Evolutionary conservation across 805 yeast species (phyloP).

Genomic region (Priceomyces melissophilus): DNA sequence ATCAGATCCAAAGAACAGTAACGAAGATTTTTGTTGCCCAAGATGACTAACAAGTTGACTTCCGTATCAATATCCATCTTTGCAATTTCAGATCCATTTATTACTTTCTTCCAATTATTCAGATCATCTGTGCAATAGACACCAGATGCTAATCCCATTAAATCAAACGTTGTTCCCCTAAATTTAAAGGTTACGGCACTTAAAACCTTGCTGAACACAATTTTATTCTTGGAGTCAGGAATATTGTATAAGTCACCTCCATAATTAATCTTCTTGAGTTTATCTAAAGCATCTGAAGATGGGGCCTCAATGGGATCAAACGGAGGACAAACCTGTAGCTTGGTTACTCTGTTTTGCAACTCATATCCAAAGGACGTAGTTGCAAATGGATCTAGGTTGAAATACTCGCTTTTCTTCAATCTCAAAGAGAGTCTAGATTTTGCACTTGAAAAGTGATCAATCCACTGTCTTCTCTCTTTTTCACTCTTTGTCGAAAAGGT

Average conservation of each 20-base stretch:
- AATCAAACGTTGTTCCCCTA: constrained; percentile 42
- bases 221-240: constrained; percentile 15
- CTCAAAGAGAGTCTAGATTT: constrained; percentile 33
- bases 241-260: constrained; percentile 23
- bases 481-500: constrained; percentile 47
- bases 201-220: constrained; percentile 35
- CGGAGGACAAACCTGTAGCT: constrained; percentile 50
- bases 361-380: constrained; percentile 65
- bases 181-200: constrained; percentile 46
- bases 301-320: constrained; percentile 48
- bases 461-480: constrained; percentile 59
- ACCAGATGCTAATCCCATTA: constrained; percentile 65
- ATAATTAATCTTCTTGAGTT: constrained; percentile 20
- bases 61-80: constrained; percentile 61
- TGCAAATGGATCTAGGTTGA: constrained; percentile 48
- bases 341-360: constrained; percentile 45
- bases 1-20: constrained; percentile 64
- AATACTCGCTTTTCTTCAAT: constrained; percentile 46
- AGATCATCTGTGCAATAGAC: constrained; percentile 49
- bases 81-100: constrained; percentile 49
- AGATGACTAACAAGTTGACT: constrained; percentile 52
- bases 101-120: constrained; percentile 57
- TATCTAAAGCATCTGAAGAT: constrained; percentile 18
- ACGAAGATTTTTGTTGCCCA: constrained; percentile 57
- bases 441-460: constrained; percentile 46